A percentile compares a stretch with the other conserved stretches of the same genome.
These are phyloP conservation scores for Sechiopsis laciniata DNA, from an alignment of 306 rosid species.

Conservation along the genomic window DNA sequence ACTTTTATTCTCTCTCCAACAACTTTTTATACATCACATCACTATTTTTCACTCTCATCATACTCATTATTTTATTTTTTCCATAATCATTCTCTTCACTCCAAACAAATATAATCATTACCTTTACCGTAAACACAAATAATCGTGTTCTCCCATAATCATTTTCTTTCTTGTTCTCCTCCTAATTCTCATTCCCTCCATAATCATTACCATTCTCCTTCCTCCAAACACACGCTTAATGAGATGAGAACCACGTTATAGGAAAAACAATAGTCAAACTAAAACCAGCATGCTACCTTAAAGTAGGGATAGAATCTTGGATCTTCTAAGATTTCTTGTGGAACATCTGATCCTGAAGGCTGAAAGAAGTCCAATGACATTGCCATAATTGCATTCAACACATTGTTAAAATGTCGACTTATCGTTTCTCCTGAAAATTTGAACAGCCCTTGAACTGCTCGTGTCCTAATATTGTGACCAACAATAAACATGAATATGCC, in stretches of 20 bases:
- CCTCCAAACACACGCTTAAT: too few relatives aligned
- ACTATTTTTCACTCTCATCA: too few relatives aligned
- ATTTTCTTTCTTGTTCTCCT: too few relatives aligned
- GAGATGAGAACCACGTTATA: conserved; percentile 24
- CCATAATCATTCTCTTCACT: too few relatives aligned
- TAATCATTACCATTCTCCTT: too few relatives aligned
- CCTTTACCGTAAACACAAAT: too few relatives aligned
- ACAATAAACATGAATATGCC: conserved; percentile 82
- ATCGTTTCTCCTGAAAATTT: conserved; percentile 87
- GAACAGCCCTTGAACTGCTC: conserved; percentile 83
- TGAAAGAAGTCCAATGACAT: conserved; percentile 64
- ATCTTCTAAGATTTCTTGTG: conserved; percentile 48
- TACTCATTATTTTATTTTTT: too few relatives aligned
- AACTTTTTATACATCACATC: too few relatives aligned
- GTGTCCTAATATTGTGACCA: conserved; percentile 75
- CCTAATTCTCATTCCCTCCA: too few relatives aligned
- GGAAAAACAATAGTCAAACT: conserved; percentile 21
- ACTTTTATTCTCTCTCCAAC: too few relatives aligned
- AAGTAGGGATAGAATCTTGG: conserved; percentile 81
- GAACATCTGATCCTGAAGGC: conserved; percentile 53
- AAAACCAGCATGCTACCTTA: conserved; percentile 40
- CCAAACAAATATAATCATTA: too few relatives aligned
- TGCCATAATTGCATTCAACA: conserved; percentile 69
- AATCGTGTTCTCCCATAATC: too few relatives aligned
- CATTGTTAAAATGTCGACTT: conserved; percentile 87